These are phyloP conservation scores for Aspergillus eucalypticola DNA, from an alignment of 2,329 filamentous ascomycete species.

Conservation along the genomic window DNA sequence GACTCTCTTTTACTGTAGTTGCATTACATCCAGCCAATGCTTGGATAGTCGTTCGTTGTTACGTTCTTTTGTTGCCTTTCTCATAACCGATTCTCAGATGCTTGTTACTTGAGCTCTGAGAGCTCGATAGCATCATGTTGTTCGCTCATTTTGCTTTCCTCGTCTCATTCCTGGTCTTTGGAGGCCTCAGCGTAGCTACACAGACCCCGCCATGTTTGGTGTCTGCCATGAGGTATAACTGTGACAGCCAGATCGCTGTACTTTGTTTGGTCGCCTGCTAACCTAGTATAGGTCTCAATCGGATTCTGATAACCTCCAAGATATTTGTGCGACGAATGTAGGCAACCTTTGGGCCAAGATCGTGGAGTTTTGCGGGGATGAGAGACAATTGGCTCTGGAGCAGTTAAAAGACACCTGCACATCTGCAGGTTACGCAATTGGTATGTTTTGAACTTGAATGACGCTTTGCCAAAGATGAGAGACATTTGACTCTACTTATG, in stretches of 20 bases:
- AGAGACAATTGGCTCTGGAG: slow-evolving; percentile 37
- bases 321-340: slow-evolving; percentile 41
- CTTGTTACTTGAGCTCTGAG: not conserved
- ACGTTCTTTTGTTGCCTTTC: slow-evolving; percentile 4
- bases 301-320: slow-evolving; percentile 41
- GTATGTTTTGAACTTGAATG: slow-evolving; percentile 25
- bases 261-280: slow-evolving; percentile 18
- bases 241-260: not conserved
- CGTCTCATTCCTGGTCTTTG: slow-evolving; percentile 48
- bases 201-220: slow-evolving; percentile 54
- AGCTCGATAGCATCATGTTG: slow-evolving; percentile 41
- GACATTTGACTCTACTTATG: not conserved
- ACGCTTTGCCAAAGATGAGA: not conserved
- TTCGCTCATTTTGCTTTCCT: slow-evolving; percentile 46
- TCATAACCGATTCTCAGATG: not conserved
- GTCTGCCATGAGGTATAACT: slow-evolving; percentile 51
- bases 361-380: slow-evolving; percentile 35
- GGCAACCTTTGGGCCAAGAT: slow-evolving; percentile 41
- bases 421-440: slow-evolving; percentile 42
- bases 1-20: slow-evolving; percentile 10
- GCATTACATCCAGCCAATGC: slow-evolving; percentile 3
- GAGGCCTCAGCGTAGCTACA: slow-evolving; percentile 45
- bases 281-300: slow-evolving; percentile 33
- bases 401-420: slow-evolving; percentile 44
- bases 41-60: slow-evolving; percentile 16